A percentile compares a stretch with the other conserved stretches of the same genome.
Evolutionary conservation across 176 grass and related monocot species (phyloP).

Genomic region (Thinopyrum elongatum): DNA sequence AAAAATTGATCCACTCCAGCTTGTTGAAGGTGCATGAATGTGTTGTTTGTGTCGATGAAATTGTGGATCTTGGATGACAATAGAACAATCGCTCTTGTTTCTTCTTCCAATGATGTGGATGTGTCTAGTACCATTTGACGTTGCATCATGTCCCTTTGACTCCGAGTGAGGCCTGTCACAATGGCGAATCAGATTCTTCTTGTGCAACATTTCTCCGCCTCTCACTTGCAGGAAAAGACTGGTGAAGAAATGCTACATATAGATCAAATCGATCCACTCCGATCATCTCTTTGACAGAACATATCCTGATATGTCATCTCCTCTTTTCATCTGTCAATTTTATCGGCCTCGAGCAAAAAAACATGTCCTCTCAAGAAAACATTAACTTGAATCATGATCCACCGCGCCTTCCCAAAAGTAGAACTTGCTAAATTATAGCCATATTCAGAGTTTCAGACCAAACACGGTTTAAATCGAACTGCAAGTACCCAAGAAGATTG

Average conservation of each 20-base stretch:
- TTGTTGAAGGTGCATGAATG: neutral
- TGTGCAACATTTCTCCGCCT: neutral
- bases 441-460: neutral
- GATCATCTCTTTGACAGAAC: neutral
- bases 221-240: neutral
- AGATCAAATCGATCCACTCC: neutral
- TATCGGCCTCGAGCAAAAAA: neutral
- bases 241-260: neutral
- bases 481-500: too few species aligned
- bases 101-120: neutral
- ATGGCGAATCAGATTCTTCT: neutral
- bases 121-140: neutral
- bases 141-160: neutral
- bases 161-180: neutral
- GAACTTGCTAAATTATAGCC: too few species aligned
- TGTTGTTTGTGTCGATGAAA: neutral
- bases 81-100: neutral
- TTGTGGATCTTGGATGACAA: neutral
- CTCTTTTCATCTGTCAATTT: neutral
- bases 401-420: neutral
- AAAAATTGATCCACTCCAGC: neutral
- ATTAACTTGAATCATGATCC: neutral
- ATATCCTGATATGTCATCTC: neutral
- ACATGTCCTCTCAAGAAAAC: neutral
- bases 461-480: too few species aligned